Conservation (phyloP, 768 basidiomycete species). For the Russula sp. region DNA sequence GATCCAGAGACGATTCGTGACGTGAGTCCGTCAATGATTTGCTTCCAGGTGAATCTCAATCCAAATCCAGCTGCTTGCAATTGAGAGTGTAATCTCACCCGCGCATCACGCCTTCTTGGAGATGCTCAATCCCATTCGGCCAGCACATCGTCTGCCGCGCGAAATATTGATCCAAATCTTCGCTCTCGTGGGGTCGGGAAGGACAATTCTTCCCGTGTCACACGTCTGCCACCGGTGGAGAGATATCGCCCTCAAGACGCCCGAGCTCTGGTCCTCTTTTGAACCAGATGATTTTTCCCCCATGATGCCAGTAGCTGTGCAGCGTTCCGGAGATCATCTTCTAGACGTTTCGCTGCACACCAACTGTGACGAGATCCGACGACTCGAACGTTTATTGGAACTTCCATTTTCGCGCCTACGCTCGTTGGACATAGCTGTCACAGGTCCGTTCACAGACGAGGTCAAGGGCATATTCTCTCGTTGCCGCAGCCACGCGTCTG, state of each 20-base stretch:
- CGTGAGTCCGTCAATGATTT: constrained; percentile 5
- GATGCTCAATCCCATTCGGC: constrained; percentile 13
- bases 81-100: constrained; percentile 7
- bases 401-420: constrained; percentile 5
- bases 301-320: constrained; percentile 5
- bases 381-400: constrained; percentile 4
- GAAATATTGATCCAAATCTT: constrained; percentile 16
- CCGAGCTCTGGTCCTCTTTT: constrained; percentile 14
- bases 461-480: constrained; percentile 19
- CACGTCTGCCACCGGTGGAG: constrained; percentile 16
- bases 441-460: constrained; percentile 14
- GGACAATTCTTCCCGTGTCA: constrained; percentile 8
- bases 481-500: constrained; percentile 13
- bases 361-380: constrained; percentile 10
- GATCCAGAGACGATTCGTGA: constrained; percentile 7
- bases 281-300: constrained; percentile 9
- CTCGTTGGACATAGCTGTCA: constrained; percentile 1
- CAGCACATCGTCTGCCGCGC: constrained; percentile 9
- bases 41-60: background rate
- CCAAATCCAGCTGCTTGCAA: background rate
- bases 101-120: constrained; percentile 11
- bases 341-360: constrained; percentile 4
- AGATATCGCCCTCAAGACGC: constrained; percentile 7
- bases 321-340: constrained; percentile 1
- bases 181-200: constrained; percentile 9